phyloP scores from a whole-genome alignment of 257 asterid genomes.

The Dorcoceras hygrometricum region DNA sequence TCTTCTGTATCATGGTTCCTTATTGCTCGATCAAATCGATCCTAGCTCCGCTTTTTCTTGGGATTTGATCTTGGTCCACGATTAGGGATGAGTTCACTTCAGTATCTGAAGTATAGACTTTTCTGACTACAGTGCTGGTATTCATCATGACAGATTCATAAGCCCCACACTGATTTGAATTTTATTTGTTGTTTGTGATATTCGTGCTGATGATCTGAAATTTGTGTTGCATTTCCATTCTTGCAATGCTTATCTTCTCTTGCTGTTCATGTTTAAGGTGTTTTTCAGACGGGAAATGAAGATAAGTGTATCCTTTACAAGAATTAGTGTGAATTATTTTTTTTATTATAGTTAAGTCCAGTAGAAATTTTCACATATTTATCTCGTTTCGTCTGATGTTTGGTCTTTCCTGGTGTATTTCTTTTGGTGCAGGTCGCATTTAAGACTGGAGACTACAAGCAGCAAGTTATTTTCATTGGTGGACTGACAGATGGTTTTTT shows the following conservation, averaged over 20 bases:
- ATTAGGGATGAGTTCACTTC: background rate
- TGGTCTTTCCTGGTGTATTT: conserved; percentile 2
- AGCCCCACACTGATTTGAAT: background rate
- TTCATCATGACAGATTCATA: background rate
- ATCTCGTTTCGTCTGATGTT: conserved; percentile 12
- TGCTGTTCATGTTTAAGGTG: background rate
- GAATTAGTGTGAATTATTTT: background rate
- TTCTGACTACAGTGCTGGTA: background rate
- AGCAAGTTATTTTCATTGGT: conserved; percentile 89
- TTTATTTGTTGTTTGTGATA: background rate
- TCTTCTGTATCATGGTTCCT: background rate
- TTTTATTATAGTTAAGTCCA: background rate
- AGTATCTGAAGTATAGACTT: background rate
- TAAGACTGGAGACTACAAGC: conserved; percentile 83
- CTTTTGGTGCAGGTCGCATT: conserved; percentile 76
- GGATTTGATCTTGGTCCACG: background rate
- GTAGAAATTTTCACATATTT: background rate
- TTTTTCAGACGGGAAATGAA: background rate
- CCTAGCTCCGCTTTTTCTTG: background rate
- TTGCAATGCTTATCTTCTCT: background rate
- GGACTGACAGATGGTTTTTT: conserved; percentile 93
- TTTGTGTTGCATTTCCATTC: background rate
- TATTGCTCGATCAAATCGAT: background rate
- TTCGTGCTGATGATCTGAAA: background rate
- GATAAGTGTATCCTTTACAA: background rate